Evolutionary conservation across 139 green algal genomes (phyloP).

Genomic region (Raphidocelis subcapitata): DNA sequence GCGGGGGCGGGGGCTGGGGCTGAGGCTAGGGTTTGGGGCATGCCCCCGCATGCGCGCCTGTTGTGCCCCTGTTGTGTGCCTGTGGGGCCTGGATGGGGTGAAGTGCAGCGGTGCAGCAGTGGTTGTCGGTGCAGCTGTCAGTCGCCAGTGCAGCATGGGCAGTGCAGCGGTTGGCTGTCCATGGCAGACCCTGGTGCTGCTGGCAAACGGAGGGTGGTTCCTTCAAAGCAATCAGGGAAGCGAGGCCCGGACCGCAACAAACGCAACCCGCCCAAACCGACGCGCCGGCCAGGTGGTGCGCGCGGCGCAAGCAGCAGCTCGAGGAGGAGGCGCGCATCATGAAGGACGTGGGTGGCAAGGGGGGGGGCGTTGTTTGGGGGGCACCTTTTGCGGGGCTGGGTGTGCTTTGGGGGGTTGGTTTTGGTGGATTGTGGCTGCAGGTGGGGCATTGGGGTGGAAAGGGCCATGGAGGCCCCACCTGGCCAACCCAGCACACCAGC

Average conservation of each 20-base stretch:
- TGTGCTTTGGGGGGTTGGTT: background rate
- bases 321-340: constrained; percentile 67
- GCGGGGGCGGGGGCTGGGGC: too few relatives aligned
- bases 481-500: background rate
- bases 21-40: background rate
- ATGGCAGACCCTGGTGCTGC: too few relatives aligned
- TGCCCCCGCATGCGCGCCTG: background rate
- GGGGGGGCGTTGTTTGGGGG: background rate
- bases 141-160: too few relatives aligned
- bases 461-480: background rate
- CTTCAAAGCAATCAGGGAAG: too few relatives aligned
- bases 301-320: constrained; percentile 33
- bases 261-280: too few relatives aligned
- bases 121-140: background rate
- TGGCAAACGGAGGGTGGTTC: too few relatives aligned
- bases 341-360: constrained; percentile 58
- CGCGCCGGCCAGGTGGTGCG: constrained; percentile 56
- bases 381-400: background rate
- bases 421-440: background rate
- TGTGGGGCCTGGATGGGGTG: background rate
- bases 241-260: too few relatives aligned
- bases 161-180: too few relatives aligned
- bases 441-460: background rate
- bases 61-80: background rate
- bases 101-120: background rate